Base-by-base conservation (phyloP, 108 stramenopile species). In the Schizochytrium sp. region DNA sequence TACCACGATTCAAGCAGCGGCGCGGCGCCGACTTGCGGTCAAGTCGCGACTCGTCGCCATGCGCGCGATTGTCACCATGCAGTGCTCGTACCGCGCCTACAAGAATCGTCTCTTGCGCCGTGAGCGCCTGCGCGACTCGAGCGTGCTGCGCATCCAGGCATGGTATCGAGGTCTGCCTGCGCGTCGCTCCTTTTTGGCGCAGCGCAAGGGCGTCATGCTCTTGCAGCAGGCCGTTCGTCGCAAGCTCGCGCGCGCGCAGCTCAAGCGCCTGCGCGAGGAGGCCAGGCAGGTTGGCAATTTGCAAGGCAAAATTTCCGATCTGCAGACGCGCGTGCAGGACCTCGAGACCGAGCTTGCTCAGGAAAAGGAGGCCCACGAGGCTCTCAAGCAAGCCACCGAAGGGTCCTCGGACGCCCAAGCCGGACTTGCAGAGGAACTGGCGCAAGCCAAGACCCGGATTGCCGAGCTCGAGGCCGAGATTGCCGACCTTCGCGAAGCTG, bases 1-100 rank as follows among this genome's bases (percentile, higher is more conserved):
- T n/a, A 58, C 90, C 60, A 90, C 95, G n/a, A 94, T 97, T 88
- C 96, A 96, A 29, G 96, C 95, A 57, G 89, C 90, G 72, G 95
- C 94, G 72, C 94, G 96, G 8, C 96, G 96, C 95, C 93, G 92
- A 72, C 92, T 95, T 72, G 88, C 44, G 41, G 91, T 94, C 58
- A 90, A 94, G 28, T 89, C 89, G 53, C 95, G 92, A 92, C 89
- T 88, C 83, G 91, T 94, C 34, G 89, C 91, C 28, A 90, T 91
- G 58, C 72, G 88, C 83, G 96, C 96, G 23, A 93, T 95, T 6
- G 90, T 95, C 71, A 88, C 57, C 60, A 92, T 95, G 34, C 97
- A 97, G 91, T 92, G 95, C 55, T 89, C 90, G 8, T 95, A 94
- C 87, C 96, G 96, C 72, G 96, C 96, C 28, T 88, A 91, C 59